Base-by-base conservation (phyloP, 1,139 yeast species). In the Blastobotrys aristatus region DNA sequence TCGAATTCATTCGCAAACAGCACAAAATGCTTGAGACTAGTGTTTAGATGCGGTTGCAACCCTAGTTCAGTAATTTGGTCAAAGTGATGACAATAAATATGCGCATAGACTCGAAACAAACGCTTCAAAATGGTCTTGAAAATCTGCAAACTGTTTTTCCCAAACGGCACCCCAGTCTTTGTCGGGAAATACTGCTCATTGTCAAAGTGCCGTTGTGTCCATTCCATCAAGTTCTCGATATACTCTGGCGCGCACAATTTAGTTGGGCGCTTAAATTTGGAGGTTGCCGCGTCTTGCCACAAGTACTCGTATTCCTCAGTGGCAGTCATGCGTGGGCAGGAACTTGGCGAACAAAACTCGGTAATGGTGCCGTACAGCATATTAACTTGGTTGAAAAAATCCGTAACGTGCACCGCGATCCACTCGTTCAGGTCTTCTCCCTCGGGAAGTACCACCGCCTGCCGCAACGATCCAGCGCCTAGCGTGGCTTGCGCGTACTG, bases 261-360 rank as follows among this genome's bases (percentile, higher is more conserved):
- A 7, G 92, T 82, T 1, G 90, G 86, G 51, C 74, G 79, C 51
- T 60, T 70, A 68, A 62, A 71, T 64, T 73, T 65, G 11, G 77
- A 66, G 59, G 72, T 68, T 43, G 60, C 50, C 56, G 69, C 57
- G 59, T 87, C 95, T 64, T 89, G 96, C 98, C 98, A 92, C 52
- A 92, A 76, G 62, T 92, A 92, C 67, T 92, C 98, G 64, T 89
- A 92, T 68, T 89, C 97, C 52, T 84, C 95, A 0, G 97, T 90
- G 13, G 98, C 98, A 49, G 85, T 88, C 99, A 92, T 92, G 51
- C 94, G 71, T 2, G 98, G 97, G 65, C 98, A 92, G 1, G 95
- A 78, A 17, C 71, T 67, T 1, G 97, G 97, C 0, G 97, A 87
- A 65, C 99, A 92, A 61, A 92, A 90, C 68, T 89, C 96, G 1